phyloP scores from a whole-genome alignment of 495 filamentous ascomycete genomes.

The Pyrenula aspistea region DNA sequence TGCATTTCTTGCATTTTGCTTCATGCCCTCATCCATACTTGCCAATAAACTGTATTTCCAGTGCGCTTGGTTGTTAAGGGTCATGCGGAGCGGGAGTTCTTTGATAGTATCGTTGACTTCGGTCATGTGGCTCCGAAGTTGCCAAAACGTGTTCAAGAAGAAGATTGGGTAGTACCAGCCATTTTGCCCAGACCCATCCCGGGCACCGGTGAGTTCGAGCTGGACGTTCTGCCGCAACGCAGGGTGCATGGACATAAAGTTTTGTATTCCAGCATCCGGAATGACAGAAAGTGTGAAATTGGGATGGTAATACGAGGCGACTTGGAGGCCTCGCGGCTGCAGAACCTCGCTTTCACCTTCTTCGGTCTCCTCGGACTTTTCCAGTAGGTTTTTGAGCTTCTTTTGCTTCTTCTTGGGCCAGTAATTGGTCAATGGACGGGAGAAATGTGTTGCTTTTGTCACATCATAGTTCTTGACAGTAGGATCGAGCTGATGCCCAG shows the following conservation, averaged over 20 bases:
- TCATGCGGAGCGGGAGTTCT: conserved; percentile 70
- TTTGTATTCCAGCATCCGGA: conserved; percentile 60
- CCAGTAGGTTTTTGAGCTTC: conserved; percentile 84
- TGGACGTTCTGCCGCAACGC: conserved; percentile 64
- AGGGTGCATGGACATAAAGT: conserved; percentile 55
- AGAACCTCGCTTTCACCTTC: conserved; percentile 35
- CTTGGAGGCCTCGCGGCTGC: conserved; percentile 43
- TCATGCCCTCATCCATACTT: conserved; percentile 75
- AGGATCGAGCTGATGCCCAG: conserved; percentile 67
- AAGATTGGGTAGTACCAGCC: conserved; percentile 95
- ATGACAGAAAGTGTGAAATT: conserved; percentile 87
- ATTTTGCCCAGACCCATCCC: conserved; percentile 75
- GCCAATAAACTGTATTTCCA: conserved; percentile 88
- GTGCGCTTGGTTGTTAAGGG: conserved; percentile 66
- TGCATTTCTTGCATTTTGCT: conserved; percentile 63
- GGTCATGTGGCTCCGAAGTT: conserved; percentile 81
- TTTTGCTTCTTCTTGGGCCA: conserved; percentile 79
- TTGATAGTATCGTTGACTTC: conserved; percentile 86
- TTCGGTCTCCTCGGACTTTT: conserved; percentile 38
- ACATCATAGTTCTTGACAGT: conserved; percentile 55
- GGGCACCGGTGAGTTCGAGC: conserved; percentile 58
- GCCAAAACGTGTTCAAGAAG: conserved; percentile 95
- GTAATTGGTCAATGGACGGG: conserved; percentile 77
- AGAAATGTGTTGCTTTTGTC: conserved; percentile 66
- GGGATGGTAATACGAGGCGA: conserved; percentile 85